Conservation (phyloP, 169 alveolate species). For the Plasmodium inui region DNA sequence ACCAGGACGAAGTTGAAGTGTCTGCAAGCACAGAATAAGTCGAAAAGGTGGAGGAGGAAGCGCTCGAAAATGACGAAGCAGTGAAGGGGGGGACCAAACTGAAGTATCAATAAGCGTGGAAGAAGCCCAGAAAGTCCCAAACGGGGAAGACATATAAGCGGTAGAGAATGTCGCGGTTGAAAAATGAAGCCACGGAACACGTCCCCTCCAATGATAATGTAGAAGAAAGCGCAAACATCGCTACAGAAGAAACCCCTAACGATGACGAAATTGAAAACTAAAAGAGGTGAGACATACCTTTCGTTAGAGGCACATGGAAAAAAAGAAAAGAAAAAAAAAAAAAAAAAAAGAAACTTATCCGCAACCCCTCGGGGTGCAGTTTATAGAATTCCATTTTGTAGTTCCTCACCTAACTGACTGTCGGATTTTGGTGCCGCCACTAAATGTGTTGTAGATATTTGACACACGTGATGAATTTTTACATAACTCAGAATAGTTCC, state of each 20-base stretch:
- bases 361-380: background rate
- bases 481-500: background rate
- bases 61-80: background rate
- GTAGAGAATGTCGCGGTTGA: background rate
- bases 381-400: background rate
- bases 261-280: background rate
- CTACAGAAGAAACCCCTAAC: background rate
- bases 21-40: background rate
- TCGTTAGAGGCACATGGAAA: background rate
- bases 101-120: background rate
- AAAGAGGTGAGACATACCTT: background rate
- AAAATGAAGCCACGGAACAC: background rate
- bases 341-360: background rate
- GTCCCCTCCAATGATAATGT: background rate
- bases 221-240: background rate
- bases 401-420: background rate
- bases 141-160: background rate
- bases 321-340: background rate
- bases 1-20: background rate
- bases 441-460: background rate
- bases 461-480: background rate
- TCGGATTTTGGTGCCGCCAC: background rate
- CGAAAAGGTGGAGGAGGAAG: background rate
- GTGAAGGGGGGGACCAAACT: background rate
- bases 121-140: background rate